These are phyloP conservation scores for Penstemon davidsonii DNA, from an alignment of 257 asterid species.

Conservation along the genomic window DNA sequence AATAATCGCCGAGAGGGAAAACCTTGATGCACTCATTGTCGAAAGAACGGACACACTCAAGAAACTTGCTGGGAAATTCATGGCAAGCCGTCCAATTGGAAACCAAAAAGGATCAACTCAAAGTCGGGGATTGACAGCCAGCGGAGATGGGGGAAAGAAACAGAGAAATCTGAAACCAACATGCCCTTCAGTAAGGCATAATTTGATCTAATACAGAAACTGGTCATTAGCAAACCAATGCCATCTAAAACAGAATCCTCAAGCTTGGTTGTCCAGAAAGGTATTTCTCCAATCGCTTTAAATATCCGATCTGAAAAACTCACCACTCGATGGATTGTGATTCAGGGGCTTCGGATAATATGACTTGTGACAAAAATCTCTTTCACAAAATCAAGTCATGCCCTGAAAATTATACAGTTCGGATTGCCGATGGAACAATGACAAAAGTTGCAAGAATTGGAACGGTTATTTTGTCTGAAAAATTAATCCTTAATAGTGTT, in stretches of 20 bases:
- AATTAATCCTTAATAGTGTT: neutral
- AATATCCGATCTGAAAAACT: neutral
- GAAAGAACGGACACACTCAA: neutral
- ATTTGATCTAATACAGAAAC: neutral
- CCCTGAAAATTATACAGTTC: neutral
- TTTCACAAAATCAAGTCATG: neutral
- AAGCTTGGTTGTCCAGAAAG: neutral
- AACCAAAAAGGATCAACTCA: neutral
- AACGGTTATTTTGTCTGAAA: neutral
- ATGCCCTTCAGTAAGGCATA: neutral
- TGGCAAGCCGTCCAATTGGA: neutral
- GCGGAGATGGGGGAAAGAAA: neutral
- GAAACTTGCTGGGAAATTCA: neutral
- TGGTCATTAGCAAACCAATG: neutral
- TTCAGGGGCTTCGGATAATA: neutral
- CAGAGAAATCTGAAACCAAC: no score
- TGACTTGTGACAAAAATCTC: neutral
- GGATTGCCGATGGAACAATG: neutral
- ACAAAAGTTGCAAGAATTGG: neutral
- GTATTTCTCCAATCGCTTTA: neutral
- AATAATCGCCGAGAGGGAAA: neutral
- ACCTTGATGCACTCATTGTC: conserved; percentile 13
- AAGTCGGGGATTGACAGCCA: neutral
- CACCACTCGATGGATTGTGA: neutral
- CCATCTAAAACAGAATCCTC: no score